Percentiles rank a stretch among this genome's conserved stretches.
Evolutionary conservation across 305 asterid species (phyloP).

Genomic region (Plantago coronopus): DNA sequence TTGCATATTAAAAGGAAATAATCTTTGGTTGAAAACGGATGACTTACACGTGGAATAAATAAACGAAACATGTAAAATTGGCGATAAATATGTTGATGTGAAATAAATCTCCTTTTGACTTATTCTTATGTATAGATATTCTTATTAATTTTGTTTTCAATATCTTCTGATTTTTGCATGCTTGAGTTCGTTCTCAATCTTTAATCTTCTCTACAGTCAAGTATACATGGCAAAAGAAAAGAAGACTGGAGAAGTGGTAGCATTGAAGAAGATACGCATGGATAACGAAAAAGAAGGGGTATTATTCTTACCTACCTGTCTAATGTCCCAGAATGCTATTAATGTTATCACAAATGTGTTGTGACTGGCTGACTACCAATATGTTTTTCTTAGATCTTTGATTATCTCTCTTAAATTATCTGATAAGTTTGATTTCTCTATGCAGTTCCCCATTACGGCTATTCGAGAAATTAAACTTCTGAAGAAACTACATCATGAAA

Average conservation of each 20-base stretch:
- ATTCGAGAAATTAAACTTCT: slow-evolving; percentile 89
- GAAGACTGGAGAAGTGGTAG: slow-evolving; percentile 79
- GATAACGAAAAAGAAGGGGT: slow-evolving; percentile 99
- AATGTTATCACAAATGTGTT: too few relatives aligned
- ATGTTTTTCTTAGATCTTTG: slow-evolving; percentile 17
- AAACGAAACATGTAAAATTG: too few relatives aligned
- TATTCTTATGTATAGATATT: too few relatives aligned
- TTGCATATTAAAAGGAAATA: too few relatives aligned
- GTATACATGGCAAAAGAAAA: slow-evolving; percentile 91
- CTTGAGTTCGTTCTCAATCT: slow-evolving; percentile 17
- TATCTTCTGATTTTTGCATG: slow-evolving; percentile 18
- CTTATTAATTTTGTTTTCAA: not conserved
- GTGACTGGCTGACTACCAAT: slow-evolving; percentile 2
- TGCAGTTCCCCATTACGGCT: slow-evolving; percentile 93
- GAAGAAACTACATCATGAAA: slow-evolving; percentile 86
- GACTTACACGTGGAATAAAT: not conserved
- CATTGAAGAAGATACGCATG: slow-evolving; percentile 94
- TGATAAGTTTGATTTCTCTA: slow-evolving; percentile 18
- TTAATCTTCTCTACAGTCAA: slow-evolving; percentile 50
- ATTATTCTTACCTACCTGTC: slow-evolving; percentile 27
- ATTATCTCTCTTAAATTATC: slow-evolving; percentile 18
- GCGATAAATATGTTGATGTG: too few relatives aligned
- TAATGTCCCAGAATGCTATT: slow-evolving; percentile 1
- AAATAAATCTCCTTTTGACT: too few relatives aligned
- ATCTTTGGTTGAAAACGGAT: not conserved